Conservation (phyloP, 345 rosid genomes). For the Aquilaria sinensis region DNA sequence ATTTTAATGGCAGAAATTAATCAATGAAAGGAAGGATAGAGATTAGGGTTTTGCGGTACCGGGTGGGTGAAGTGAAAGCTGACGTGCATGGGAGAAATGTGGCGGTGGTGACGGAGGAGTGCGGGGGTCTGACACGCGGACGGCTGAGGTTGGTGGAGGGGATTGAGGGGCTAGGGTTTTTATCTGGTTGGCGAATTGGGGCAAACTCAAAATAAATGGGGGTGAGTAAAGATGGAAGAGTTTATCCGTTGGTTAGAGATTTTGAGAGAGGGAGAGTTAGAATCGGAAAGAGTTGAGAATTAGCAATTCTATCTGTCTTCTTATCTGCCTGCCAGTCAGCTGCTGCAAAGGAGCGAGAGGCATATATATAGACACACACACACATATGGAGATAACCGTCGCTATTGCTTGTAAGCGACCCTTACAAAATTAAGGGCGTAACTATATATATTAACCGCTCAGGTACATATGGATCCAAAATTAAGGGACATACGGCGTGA, state of each 20-base stretch:
- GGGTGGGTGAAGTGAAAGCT: not conserved
- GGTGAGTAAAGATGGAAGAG: not conserved
- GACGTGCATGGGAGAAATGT: not conserved
- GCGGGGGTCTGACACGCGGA: conserved; percentile 12
- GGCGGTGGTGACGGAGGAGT: not conserved
- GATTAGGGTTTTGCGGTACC: conserved; percentile 6
- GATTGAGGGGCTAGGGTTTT: conserved; percentile 28
- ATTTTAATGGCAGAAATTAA: conserved; percentile 30
- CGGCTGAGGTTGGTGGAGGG: conserved; percentile 15
- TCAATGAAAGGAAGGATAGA: not conserved
- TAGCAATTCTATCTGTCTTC: conserved; percentile 4
- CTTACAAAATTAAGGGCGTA: too few relatives aligned
- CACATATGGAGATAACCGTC: too few relatives aligned
- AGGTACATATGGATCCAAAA: too few relatives aligned
- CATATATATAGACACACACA: too few relatives aligned
- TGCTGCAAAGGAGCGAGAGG: too few relatives aligned
- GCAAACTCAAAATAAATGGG: conserved; percentile 8
- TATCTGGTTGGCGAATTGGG: conserved; percentile 13
- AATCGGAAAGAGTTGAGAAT: conserved; percentile 2
- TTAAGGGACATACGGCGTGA: too few relatives aligned
- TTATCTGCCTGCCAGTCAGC: too few relatives aligned
- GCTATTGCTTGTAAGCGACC: too few relatives aligned
- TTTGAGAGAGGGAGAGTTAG: conserved; percentile 2
- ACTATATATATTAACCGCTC: too few relatives aligned
- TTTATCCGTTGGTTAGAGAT: not conserved